Evolutionary conservation across 345 rosid species (phyloP).

Genomic region (Lumnitzera littorea): DNA sequence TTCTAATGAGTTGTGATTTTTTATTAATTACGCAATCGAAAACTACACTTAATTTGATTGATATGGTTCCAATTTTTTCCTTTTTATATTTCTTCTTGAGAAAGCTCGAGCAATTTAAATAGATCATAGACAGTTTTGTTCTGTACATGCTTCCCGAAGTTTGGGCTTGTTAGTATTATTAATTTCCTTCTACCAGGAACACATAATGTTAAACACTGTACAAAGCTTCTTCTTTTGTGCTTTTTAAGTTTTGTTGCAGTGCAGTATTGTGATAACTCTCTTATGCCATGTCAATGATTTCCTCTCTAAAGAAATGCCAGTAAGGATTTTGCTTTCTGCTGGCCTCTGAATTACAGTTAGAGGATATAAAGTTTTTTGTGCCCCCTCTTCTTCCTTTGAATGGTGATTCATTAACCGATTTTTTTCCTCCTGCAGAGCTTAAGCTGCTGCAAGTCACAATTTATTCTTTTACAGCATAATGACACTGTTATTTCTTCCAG

Average conservation of each 20-base stretch:
- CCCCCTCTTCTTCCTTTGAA: no score
- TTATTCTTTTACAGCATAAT: no score
- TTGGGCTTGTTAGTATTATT: conserved; percentile 8
- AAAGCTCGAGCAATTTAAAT: conserved; percentile 21
- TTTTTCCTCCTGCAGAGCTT: no score
- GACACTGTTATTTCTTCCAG: no score
- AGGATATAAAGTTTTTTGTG: no score
- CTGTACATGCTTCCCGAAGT: conserved; percentile 17
- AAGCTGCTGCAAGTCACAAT: no score
- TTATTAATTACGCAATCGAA: conserved; percentile 26
- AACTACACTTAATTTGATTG: conserved; percentile 26
- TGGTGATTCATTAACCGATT: no score
- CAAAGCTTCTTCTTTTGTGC: neutral
- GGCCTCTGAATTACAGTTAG: no score
- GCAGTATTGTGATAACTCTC: no score
- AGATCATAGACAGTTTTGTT: conserved; percentile 25
- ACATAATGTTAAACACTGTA: neutral
- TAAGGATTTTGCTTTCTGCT: no score
- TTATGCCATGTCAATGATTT: no score
- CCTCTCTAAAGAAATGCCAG: no score
- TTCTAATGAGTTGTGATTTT: conserved; percentile 39
- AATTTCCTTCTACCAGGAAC: neutral
- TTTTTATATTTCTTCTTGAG: conserved; percentile 1
- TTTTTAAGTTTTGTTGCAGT: neutral
- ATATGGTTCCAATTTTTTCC: conserved; percentile 16